A percentile compares a stretch with the other conserved stretches of the same genome.
These are phyloP conservation scores for Rostrohypoxylon terebratum DNA, from an alignment of 495 filamentous ascomycete species.

Conservation along the genomic window DNA sequence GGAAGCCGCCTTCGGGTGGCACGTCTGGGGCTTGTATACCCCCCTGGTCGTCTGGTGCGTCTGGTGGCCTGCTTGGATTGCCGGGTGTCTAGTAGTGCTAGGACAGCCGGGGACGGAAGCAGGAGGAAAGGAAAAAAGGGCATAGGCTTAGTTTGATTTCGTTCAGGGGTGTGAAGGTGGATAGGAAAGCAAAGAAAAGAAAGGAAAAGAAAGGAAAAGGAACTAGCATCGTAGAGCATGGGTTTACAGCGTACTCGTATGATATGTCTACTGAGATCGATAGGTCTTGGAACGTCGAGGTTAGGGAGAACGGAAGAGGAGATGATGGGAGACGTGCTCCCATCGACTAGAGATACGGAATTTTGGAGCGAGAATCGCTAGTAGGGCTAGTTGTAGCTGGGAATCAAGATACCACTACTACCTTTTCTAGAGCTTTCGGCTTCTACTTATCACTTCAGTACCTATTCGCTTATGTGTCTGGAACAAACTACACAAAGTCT, in stretches of 20 bases:
- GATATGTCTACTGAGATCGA: background rate
- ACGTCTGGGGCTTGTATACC: conserved; percentile 91
- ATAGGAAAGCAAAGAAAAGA: background rate
- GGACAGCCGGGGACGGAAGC: conserved; percentile 40
- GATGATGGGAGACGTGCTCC: background rate
- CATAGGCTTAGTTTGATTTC: conserved; percentile 28
- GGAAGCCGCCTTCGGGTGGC: conserved; percentile 89
- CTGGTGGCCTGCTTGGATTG: conserved; percentile 98
- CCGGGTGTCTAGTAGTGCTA: conserved; percentile 61
- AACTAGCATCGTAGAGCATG: background rate
- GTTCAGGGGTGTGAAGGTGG: background rate
- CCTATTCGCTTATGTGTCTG: too few species aligned
- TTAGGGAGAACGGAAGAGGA: background rate
- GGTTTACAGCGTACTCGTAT: background rate
- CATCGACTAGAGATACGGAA: background rate
- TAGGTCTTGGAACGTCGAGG: background rate
- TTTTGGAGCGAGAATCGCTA: background rate
- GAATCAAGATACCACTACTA: conserved; percentile 14
- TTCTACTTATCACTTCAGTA: background rate
- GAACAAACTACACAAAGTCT: background rate
- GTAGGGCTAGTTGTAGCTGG: background rate
- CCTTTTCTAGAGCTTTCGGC: background rate
- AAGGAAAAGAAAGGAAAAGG: background rate
- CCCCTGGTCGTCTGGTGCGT: conserved; percentile 94
- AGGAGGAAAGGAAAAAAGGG: conserved; percentile 48